phyloP scores from a whole-genome alignment of 306 rosid species.

The Corylus americana region DNA sequence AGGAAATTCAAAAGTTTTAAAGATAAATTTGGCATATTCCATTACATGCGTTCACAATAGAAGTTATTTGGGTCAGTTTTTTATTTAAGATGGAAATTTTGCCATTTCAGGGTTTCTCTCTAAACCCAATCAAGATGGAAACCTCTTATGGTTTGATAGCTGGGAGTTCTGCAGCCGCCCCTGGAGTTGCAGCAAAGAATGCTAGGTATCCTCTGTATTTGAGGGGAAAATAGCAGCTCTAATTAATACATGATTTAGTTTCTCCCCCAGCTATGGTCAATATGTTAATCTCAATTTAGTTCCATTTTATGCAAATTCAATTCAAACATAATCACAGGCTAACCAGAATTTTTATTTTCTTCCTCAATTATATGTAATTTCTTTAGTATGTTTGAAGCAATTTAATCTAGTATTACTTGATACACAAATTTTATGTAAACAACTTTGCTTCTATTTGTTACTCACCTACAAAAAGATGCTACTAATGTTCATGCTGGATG shows the following conservation, averaged over 20 bases:
- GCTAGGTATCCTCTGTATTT: slow-evolving; percentile 54
- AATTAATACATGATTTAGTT: slow-evolving; percentile 16
- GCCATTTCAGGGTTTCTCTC: slow-evolving; percentile 54
- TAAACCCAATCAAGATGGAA: slow-evolving; percentile 64
- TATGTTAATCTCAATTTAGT: not conserved
- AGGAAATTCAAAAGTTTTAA: slow-evolving; percentile 56
- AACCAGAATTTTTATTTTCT: not conserved
- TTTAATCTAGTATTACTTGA: not conserved
- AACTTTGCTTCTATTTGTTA: not conserved
- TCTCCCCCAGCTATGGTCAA: not conserved
- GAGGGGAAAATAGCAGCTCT: not conserved
- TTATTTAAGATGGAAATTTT: slow-evolving; percentile 3
- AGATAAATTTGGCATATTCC: slow-evolving; percentile 41
- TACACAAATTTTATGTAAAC: not conserved
- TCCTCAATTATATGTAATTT: not conserved
- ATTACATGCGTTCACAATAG: not conserved
- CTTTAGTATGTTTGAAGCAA: not conserved
- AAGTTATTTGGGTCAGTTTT: not conserved
- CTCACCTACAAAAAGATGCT: not conserved
- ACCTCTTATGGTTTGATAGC: slow-evolving; percentile 44
- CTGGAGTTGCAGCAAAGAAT: slow-evolving; percentile 47
- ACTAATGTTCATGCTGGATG: not conserved
- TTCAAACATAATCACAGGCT: not conserved
- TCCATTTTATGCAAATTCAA: not conserved
- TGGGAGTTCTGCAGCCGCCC: slow-evolving; percentile 59